A percentile compares a stretch with the other conserved stretches of the same genome.
Evolutionary conservation across 108 stramenopile genomes (phyloP).

Genomic region (Pseudonitzschia delicatissima): DNA sequence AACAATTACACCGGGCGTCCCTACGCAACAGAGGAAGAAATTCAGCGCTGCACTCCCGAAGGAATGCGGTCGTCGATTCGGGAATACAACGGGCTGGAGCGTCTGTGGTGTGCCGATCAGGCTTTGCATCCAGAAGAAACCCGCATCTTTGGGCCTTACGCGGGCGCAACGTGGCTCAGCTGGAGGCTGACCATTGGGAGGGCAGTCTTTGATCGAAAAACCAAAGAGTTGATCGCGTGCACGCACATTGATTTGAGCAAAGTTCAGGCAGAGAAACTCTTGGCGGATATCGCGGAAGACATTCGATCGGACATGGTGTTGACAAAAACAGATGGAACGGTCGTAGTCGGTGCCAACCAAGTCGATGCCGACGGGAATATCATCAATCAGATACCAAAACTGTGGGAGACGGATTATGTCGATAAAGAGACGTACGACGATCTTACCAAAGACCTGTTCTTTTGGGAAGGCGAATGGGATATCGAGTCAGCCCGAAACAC

Average conservation of each 20-base stretch:
- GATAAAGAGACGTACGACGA: slow-evolving; percentile 13
- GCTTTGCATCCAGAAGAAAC: slow-evolving; percentile 32
- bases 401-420: slow-evolving; percentile 10
- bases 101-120: slow-evolving; percentile 54
- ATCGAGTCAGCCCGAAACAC: neutral
- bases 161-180: slow-evolving; percentile 12
- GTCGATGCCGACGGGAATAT: neutral
- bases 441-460: slow-evolving; percentile 4
- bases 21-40: slow-evolving; percentile 40
- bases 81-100: slow-evolving; percentile 56
- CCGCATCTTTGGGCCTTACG: slow-evolving; percentile 36
- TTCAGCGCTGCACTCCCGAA: slow-evolving; percentile 39
- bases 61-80: slow-evolving; percentile 30
- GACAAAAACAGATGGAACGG: slow-evolving; percentile 30
- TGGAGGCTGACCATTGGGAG: slow-evolving; percentile 42
- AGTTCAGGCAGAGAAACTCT: slow-evolving; percentile 17
- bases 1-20: slow-evolving; percentile 36
- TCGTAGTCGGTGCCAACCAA: slow-evolving; percentile 15
- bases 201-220: slow-evolving; percentile 45
- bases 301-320: slow-evolving; percentile 24
- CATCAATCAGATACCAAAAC: neutral
- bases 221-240: slow-evolving; percentile 44
- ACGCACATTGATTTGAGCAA: slow-evolving; percentile 39
- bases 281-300: slow-evolving; percentile 27
- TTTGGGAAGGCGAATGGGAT: slow-evolving; percentile 25